These are phyloP conservation scores for Litchi chinensis DNA, from an alignment of 345 rosid species.

Conservation along the genomic window DNA sequence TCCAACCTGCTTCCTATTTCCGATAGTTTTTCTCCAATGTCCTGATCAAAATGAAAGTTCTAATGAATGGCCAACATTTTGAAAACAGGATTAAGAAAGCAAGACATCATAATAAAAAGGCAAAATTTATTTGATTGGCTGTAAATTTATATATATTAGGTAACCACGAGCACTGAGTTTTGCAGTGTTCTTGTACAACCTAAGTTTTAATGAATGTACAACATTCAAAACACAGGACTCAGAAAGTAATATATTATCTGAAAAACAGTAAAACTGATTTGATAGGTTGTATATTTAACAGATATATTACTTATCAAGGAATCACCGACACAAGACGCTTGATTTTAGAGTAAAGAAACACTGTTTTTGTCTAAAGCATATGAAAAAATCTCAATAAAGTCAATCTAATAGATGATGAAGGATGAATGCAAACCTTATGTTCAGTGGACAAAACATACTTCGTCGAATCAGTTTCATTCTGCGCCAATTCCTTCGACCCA, in stretches of 20 bases:
- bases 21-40: constrained; percentile 73
- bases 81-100: constrained; percentile 3
- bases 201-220: too few species aligned
- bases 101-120: neutral
- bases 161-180: too few species aligned
- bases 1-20: constrained; percentile 81
- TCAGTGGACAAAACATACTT: constrained; percentile 65
- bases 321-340: neutral
- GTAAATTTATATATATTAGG: too few species aligned
- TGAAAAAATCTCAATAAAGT: neutral
- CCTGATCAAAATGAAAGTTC: constrained; percentile 46
- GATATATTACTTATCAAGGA: neutral
- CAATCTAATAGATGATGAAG: constrained; percentile 8
- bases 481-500: constrained; percentile 92
- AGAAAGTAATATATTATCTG: too few species aligned
- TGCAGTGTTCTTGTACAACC: too few species aligned
- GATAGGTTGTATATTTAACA: neutral
- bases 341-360: neutral
- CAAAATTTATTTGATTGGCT: neutral
- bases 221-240: too few species aligned
- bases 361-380: neutral
- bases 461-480: constrained; percentile 65
- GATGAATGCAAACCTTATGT: constrained; percentile 61
- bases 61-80: constrained; percentile 4
- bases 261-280: too few species aligned